A percentile compares a stretch with the other conserved stretches of the same genome.
These are phyloP conservation scores for Candida dajiaensis DNA, from an alignment of 805 yeast genomes.

Conservation along the genomic window DNA sequence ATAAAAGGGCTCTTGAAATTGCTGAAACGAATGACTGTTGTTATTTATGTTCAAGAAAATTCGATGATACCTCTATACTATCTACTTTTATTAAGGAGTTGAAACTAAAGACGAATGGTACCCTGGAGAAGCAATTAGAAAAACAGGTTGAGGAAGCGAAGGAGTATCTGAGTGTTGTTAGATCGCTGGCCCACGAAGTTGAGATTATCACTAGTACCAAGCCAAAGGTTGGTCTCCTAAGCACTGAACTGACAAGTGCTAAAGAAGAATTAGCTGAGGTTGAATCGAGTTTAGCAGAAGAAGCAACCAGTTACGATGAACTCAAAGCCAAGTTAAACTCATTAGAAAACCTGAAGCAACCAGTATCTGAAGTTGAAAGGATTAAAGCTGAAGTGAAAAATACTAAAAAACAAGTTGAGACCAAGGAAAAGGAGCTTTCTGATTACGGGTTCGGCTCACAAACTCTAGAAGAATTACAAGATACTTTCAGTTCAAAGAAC, in stretches of 20 bases:
- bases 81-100: conserved; percentile 25
- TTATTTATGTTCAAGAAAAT: conserved; percentile 64
- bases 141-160: conserved; percentile 29
- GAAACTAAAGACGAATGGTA: conserved; percentile 26
- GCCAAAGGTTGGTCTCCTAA: conserved; percentile 3
- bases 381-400: conserved; percentile 26
- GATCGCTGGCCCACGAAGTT: conserved; percentile 25
- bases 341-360: conserved; percentile 16
- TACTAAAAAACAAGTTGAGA: conserved; percentile 24
- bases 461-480: conserved; percentile 43
- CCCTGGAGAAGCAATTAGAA: conserved; percentile 27
- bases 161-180: conserved; percentile 24
- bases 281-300: not conserved
- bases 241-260: conserved; percentile 12
- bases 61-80: conserved; percentile 34
- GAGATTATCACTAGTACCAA: conserved; percentile 14
- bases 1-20: conserved; percentile 57
- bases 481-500: conserved; percentile 31
- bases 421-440: conserved; percentile 29
- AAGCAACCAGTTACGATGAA: not conserved
- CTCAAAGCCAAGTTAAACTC: not conserved
- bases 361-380: conserved; percentile 32
- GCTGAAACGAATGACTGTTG: conserved; percentile 59
- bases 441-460: conserved; percentile 31
- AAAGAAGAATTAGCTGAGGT: conserved; percentile 10